Conservation (phyloP, 768 basidiomycete genomes). For the Lepiota brunneoincarnata region DNA sequence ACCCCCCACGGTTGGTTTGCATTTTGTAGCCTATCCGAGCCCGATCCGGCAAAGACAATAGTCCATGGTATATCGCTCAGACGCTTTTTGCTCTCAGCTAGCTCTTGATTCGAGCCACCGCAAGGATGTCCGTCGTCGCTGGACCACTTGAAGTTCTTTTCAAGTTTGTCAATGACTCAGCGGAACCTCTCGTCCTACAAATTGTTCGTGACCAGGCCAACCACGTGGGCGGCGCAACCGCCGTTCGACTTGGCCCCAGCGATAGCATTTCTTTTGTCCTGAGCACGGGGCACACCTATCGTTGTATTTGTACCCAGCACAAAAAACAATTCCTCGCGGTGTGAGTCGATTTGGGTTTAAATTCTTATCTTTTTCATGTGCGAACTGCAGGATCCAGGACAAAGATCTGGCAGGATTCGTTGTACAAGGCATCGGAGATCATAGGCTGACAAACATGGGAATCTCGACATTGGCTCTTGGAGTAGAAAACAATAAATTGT, state of each 20-base stretch:
- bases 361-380: neutral
- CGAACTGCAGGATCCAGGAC: too few species aligned
- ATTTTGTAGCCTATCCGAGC: conserved; percentile 2
- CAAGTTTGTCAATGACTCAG: conserved; percentile 49
- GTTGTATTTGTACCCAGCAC: conserved; percentile 41
- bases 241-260: conserved; percentile 35
- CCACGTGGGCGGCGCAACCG: conserved; percentile 24
- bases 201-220: conserved; percentile 16
- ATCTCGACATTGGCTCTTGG: too few species aligned
- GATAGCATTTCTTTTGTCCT: conserved; percentile 47
- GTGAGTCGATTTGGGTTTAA: conserved; percentile 29
- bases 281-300: conserved; percentile 45
- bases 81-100: neutral
- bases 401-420: too few species aligned
- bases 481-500: too few species aligned
- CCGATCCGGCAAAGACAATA: conserved; percentile 30
- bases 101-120: neutral
- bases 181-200: conserved; percentile 36
- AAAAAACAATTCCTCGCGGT: conserved; percentile 38
- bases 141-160: conserved; percentile 51
- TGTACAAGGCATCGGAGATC: too few species aligned
- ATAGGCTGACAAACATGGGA: too few species aligned
- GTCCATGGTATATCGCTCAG: conserved; percentile 9
- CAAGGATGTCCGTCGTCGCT: conserved; percentile 41
- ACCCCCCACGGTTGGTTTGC: too few species aligned